Evolutionary conservation across 306 rosid species (phyloP), one percentile per base, ranked within the genome.

Genomic region (Dalbergia cultrata): DNA sequence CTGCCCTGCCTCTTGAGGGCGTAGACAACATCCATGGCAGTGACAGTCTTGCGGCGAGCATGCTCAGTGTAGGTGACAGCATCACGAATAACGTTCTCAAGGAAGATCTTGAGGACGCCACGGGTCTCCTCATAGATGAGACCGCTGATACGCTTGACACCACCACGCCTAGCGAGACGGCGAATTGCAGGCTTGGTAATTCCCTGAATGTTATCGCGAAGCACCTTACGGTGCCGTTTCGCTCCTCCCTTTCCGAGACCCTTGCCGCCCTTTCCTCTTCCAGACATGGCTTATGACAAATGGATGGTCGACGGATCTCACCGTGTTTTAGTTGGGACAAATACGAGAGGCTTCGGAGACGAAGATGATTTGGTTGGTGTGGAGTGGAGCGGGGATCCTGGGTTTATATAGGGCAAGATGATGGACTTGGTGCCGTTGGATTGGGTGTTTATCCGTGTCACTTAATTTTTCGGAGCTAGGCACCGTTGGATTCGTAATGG

Each of bases 41-140:
- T 87, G 0, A 87, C 90, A 0, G 90, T 87, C 82, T 84, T 87
- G 0, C 88, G 84, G 60, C 88, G 84, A 70, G 88, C 90, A 2
- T 87, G 90, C 82, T 87, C 90, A 1, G 90, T 87, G 74, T 87
- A 87, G 14, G 89, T 86, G 1, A 86, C 89, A 3, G 85, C 89
- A 2, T 86, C 89, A 2, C 87, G 87, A 57, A 83, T 86, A 1
- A 86, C 87, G 5, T 83, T 86, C 71, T 86, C 89, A 0, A 86
- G 82, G 49, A 80, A 86, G 57, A 83, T 86, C 85, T 86, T 86
- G 33, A 86, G 87, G 1, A 86, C 89, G 0, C 89, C 87, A 3
- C 87, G 85, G 0, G 89, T 86, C 33, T 86, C 89, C 69, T 86
- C 87, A 4, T 80, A 86, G 79, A 87, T 87, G 19, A 87, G 86